Percentiles rank a stretch among this genome's conserved stretches.
phyloP scores from a whole-genome alignment of 2,329 filamentous ascomycete genomes.

The Ophidiomyces ophidiicola region DNA sequence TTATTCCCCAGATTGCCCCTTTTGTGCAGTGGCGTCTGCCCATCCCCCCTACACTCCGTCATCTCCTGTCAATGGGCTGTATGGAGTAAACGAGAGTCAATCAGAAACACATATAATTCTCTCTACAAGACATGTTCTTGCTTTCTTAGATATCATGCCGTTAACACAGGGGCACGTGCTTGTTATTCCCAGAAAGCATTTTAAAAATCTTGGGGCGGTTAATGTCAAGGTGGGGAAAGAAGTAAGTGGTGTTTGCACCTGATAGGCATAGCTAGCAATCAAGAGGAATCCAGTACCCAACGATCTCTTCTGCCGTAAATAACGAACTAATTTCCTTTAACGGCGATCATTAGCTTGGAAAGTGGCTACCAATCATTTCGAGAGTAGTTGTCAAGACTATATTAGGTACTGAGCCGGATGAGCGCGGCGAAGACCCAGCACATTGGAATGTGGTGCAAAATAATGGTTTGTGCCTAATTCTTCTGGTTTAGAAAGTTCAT shows the following conservation, averaged over 20 bases:
- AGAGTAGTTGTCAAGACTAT: conserved; percentile 62
- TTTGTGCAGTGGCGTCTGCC: conserved; percentile 45
- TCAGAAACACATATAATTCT: conserved; percentile 49
- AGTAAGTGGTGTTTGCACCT: background rate
- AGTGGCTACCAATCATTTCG: conserved; percentile 42
- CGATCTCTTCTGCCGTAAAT: background rate
- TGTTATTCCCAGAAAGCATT: conserved; percentile 64
- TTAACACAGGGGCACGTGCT: conserved; percentile 73
- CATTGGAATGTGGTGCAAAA: conserved; percentile 98
- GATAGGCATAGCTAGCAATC: background rate
- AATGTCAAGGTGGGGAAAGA: conserved; percentile 44
- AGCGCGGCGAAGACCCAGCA: conserved; percentile 52
- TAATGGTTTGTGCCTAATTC: conserved; percentile 46
- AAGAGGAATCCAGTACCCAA: background rate
- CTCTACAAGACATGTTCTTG: conserved; percentile 63
- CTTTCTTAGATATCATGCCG: conserved; percentile 89
- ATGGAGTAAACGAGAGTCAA: conserved; percentile 14
- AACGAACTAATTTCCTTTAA: background rate
- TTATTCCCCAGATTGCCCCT: conserved; percentile 36
- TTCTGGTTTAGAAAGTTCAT: background rate
- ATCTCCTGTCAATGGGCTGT: conserved; percentile 20
- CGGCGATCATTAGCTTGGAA: conserved; percentile 28
- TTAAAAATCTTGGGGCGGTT: conserved; percentile 64
- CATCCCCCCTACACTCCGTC: conserved; percentile 33
- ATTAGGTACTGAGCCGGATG: conserved; percentile 33